Evolutionary conservation across 2,329 filamentous ascomycete species (phyloP).

Genomic region (Byssochlamys sp.): DNA sequence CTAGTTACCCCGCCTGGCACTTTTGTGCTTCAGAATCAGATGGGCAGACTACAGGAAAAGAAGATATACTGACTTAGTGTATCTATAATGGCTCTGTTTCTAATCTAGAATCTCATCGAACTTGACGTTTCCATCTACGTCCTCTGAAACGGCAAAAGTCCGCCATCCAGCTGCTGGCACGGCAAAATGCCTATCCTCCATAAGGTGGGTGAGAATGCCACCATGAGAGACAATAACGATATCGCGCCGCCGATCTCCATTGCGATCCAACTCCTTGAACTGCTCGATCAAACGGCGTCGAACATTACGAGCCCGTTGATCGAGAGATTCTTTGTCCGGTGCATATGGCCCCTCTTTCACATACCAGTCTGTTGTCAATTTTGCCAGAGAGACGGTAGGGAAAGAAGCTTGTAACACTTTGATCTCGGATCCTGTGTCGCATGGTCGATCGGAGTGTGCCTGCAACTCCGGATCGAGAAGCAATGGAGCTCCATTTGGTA

Average conservation of each 20-base stretch:
- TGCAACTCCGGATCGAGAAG: background rate
- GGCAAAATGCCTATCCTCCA: background rate
- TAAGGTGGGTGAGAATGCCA: background rate
- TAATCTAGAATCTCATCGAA: background rate
- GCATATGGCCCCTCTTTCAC: background rate
- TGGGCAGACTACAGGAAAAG: no score
- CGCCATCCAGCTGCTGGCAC: background rate
- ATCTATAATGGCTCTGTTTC: no score
- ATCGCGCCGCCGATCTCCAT: background rate
- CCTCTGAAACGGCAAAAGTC: background rate
- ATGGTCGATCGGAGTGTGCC: background rate
- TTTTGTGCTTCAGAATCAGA: no score
- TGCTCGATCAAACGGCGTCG: background rate
- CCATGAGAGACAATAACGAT: background rate
- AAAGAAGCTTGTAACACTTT: background rate
- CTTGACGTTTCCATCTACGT: background rate
- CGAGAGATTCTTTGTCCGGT: background rate
- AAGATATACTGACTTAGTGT: no score
- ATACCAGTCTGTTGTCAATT: background rate
- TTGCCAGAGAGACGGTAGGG: background rate
- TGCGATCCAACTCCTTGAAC: background rate
- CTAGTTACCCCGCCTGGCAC: no score
- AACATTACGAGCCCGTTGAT: background rate
- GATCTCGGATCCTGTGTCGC: background rate
- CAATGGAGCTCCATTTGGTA: background rate